Evolutionary conservation across 2,329 filamentous ascomycete species (phyloP), one percentile per base, ranked within the genome.

Genomic region (Colletotrichum abscissum): DNA sequence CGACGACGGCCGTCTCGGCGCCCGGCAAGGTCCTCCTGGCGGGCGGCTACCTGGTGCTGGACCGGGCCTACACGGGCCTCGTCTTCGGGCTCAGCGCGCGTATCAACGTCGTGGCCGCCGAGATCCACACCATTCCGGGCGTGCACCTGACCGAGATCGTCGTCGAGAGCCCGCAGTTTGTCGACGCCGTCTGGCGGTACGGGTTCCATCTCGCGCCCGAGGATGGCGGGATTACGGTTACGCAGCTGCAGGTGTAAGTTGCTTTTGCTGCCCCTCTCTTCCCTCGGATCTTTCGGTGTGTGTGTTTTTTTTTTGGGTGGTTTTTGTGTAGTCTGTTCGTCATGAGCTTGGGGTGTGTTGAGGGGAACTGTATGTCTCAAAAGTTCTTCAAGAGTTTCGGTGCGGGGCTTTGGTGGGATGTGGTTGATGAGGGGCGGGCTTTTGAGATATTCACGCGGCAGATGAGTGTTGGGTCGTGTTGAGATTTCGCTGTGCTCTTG

Each of bases 1-100:
- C 85, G 62, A 84, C 80, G 30, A 84, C 80, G 28, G 92, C 92
- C 79, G 90, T 97, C 76, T 98, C 97, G 75, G 96, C 97, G 26
- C 97, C 97, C 22, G 97, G 97, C 78, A 99, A 99, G 86, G 97
- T 99, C 74, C 90, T 99, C 76, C 90, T 98, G 67, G 95, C 96
- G 4, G 97, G 97, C 75, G 97, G 97, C 74, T 99, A 98, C 84
- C 91, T 98, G 58, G 96, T 98, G 26, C 92, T 99, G 58, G 96
- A 98, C 85, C 91, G 94, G 74, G 87, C 89, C 74, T 95, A 98
- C 83, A 97, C 93, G 3, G 96, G 92, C 33, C 84, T 94, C 67
- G 89, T 94, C 74, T 89, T 92, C 79, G 91, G 91, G 35, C 88
- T 94, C 69, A 89, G 89, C 79, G 90, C 92, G 57, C 86, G 92